Percentiles rank a stretch among this genome's conserved stretches.
These are phyloP conservation scores for Hemileccinum rubropunctum DNA, from an alignment of 768 basidiomycete species.

Conservation along the genomic window DNA sequence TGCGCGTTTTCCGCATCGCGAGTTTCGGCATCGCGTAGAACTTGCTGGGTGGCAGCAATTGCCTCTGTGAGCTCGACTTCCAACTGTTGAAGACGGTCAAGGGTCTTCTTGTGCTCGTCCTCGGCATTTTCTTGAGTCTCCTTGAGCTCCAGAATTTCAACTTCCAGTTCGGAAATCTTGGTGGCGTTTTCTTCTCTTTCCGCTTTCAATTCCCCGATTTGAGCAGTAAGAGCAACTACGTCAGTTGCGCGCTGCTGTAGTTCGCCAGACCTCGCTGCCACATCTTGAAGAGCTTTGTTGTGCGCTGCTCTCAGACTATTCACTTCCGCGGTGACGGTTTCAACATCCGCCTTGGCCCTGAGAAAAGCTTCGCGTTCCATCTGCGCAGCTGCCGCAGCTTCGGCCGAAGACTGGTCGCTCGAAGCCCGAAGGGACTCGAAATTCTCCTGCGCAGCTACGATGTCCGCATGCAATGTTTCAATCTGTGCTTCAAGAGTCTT, in stretches of 20 bases:
- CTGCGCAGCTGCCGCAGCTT: slow-evolving; percentile 49
- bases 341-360: slow-evolving; percentile 62
- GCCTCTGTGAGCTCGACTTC: slow-evolving; percentile 55
- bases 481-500: slow-evolving; percentile 50
- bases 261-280: slow-evolving; percentile 41
- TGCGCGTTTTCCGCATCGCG: slow-evolving; percentile 46
- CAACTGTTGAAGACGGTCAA: slow-evolving; percentile 45
- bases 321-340: slow-evolving; percentile 50
- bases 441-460: slow-evolving; percentile 48
- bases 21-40: slow-evolving; percentile 43
- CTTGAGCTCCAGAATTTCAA: slow-evolving; percentile 75
- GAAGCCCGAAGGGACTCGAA: slow-evolving; percentile 49
- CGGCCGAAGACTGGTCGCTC: slow-evolving; percentile 42
- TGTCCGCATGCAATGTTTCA: slow-evolving; percentile 47
- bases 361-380: slow-evolving; percentile 62
- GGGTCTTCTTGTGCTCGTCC: slow-evolving; percentile 50
- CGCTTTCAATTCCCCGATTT: slow-evolving; percentile 50
- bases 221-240: slow-evolving; percentile 42
- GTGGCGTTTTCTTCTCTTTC: slow-evolving; percentile 70
- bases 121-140: slow-evolving; percentile 65
- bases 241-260: slow-evolving; percentile 47
- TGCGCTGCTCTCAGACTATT: slow-evolving; percentile 52
- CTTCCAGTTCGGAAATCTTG: slow-evolving; percentile 77
- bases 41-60: slow-evolving; percentile 44
- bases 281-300: slow-evolving; percentile 45